phyloP scores from a whole-genome alignment of 2,329 filamentous ascomycete species.

The Colletotrichum somersetense region DNA sequence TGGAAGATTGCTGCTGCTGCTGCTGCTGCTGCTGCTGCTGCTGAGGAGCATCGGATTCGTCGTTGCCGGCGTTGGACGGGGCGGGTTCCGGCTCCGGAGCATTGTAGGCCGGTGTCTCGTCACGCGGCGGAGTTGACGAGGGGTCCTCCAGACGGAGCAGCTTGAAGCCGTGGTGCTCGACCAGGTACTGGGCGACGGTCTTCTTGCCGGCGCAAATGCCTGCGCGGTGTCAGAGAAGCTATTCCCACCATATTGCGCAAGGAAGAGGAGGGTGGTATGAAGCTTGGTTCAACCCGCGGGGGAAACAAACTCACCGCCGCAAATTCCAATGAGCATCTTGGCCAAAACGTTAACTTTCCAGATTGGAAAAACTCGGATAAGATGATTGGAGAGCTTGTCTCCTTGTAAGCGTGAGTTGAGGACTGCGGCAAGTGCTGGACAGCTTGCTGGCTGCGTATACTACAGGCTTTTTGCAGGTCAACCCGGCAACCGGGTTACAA shows the following conservation, averaged over 20 bases:
- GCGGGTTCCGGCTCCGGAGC: conserved; percentile 14
- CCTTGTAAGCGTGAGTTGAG: not conserved
- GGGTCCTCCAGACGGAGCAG: conserved; percentile 70
- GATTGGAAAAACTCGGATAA: not conserved
- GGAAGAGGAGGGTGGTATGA: not conserved
- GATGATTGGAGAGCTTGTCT: not conserved
- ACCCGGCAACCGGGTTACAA: conserved; percentile 32
- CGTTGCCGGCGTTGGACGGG: not conserved
- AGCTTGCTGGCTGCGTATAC: conserved; percentile 5
- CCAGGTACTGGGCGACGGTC: conserved; percentile 88
- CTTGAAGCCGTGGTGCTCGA: conserved; percentile 85
- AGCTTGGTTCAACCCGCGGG: conserved; percentile 28
- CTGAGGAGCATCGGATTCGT: not conserved
- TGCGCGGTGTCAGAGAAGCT: conserved; percentile 51
- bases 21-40: not conserved
- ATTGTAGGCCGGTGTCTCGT: conserved; percentile 24
- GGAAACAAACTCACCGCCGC: conserved; percentile 69
- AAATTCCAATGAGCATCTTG: conserved; percentile 81
- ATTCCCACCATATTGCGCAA: not conserved
- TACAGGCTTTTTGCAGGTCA: conserved; percentile 12
- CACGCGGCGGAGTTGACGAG: conserved; percentile 3
- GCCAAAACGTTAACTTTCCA: not conserved
- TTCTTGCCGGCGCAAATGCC: conserved; percentile 95
- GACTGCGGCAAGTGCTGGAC: not conserved
- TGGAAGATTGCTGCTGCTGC: not conserved